These are phyloP conservation scores for Sherardia arvensis DNA, from an alignment of 257 asterid species.

Conservation along the genomic window DNA sequence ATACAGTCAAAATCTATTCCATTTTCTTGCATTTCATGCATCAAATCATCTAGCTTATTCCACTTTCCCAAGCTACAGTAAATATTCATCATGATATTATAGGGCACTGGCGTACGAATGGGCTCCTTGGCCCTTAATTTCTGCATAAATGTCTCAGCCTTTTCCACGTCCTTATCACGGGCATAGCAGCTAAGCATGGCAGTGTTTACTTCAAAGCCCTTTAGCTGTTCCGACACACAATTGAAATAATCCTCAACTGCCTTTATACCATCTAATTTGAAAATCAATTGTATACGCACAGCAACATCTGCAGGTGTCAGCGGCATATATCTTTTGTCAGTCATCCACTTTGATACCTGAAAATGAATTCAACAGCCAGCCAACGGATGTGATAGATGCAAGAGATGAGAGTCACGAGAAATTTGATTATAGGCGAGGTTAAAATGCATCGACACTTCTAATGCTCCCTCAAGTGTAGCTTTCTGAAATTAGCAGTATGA, in stretches of 20 bases:
- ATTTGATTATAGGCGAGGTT: too few relatives aligned
- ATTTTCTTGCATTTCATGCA: slow-evolving; percentile 51
- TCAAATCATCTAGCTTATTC: slow-evolving; percentile 28
- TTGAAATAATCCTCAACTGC: slow-evolving; percentile 42
- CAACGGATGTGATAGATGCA: background rate
- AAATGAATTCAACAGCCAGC: slow-evolving; percentile 4
- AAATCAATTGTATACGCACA: slow-evolving; percentile 38
- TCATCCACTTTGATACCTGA: slow-evolving; percentile 74
- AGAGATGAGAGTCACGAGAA: background rate
- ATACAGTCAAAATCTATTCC: slow-evolving; percentile 34
- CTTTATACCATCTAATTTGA: slow-evolving; percentile 39
- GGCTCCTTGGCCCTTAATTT: slow-evolving; percentile 43
- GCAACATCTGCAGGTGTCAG: slow-evolving; percentile 30
- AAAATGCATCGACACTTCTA: too few relatives aligned
- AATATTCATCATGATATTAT: slow-evolving; percentile 60
- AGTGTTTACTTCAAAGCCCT: slow-evolving; percentile 23
- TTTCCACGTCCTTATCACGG: slow-evolving; percentile 36
- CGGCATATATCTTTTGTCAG: slow-evolving; percentile 28
- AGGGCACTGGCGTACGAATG: slow-evolving; percentile 39
- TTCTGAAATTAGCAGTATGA: too few relatives aligned
- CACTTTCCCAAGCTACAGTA: slow-evolving; percentile 28
- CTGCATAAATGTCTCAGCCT: slow-evolving; percentile 61
- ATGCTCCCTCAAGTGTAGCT: too few relatives aligned
- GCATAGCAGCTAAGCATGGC: slow-evolving; percentile 63
- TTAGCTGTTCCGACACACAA: slow-evolving; percentile 31